Evolutionary conservation across 73 alveolate genomes (phyloP).

Genomic region (Halteria grandinella): DNA sequence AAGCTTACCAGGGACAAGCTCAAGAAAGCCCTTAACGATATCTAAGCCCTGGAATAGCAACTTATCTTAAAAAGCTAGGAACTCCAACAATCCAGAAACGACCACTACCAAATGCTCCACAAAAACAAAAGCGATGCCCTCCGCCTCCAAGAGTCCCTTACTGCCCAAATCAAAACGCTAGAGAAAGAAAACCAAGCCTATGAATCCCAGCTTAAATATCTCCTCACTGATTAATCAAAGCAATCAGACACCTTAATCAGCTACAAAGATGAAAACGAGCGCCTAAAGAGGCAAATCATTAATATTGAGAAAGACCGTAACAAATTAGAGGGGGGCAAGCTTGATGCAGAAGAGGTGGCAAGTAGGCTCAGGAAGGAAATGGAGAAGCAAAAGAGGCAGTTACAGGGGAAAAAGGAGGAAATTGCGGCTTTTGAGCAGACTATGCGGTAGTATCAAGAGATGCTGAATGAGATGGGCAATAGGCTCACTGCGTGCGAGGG

Average conservation of each 20-base stretch:
- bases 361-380: background rate
- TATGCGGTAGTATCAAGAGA: constrained; percentile 3
- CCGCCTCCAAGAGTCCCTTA: background rate
- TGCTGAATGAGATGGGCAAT: background rate
- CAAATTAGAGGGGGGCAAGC: constrained; percentile 10
- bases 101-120: background rate
- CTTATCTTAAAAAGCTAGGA: background rate
- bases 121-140: constrained; percentile 9
- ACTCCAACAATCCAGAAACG: background rate
- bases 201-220: background rate
- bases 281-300: constrained; percentile 17
- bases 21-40: constrained; percentile 1
- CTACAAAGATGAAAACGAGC: constrained; percentile 43
- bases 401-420: background rate
- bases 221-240: background rate
- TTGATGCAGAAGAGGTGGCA: background rate
- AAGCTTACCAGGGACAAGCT: constrained; percentile 26
- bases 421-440: constrained; percentile 6
- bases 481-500: constrained; percentile 42
- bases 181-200: constrained; percentile 7
- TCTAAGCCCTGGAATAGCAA: constrained; percentile 4
- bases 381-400: background rate
- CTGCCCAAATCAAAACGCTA: background rate
- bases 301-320: constrained; percentile 5
- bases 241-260: background rate